Evolutionary conservation across 2,329 filamentous ascomycete species (phyloP), one percentile per base, ranked within the genome.

Genomic region (Tolypocladium sp.): DNA sequence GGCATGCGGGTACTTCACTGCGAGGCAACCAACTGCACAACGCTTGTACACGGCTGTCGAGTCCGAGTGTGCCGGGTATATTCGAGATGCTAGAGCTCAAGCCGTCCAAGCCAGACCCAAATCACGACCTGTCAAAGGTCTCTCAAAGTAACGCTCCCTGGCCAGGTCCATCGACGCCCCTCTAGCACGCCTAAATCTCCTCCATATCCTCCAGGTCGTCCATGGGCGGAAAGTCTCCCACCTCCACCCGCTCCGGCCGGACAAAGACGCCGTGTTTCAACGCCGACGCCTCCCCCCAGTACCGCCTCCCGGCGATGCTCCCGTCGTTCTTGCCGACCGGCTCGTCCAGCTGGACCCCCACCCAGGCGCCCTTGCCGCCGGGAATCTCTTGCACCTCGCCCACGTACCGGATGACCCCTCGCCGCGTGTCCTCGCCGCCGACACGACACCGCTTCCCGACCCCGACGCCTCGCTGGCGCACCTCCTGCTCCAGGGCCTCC

Each of bases 291-390:
- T 80, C 72, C 44, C 83, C 84, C 81, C 91, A 94, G 74, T 92
- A 93, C 63, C 85, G 79, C 63, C 77, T 85, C 9, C 76, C 78
- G 10, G 80, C 82, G 64, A 92, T 84, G 66, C 85, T 87, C 61
- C 91, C 90, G 71, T 93, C 89, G 68, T 93, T 94, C 78, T 90
- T 91, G 59, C 89, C 90, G 51, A 88, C 87, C 1, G 90, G 89
- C 74, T 93, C 90, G 70, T 93, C 90, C 57, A 92, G 80, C 64
- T 81, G 80, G 57, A 94, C 77, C 46, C 89, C 90, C 25, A 93
- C 79, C 90, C 90, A 94, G 40, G 80, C 75, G 3, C 85, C 85
- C 54, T 76, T 75, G 30, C 84, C 79, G 57, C 81, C 82, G 5
- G 87, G 86, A 62, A 93, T 91, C 74, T 92, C 87, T 61, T 84